Evolutionary conservation across 176 grass and related monocot species (phyloP).

Genomic region (Saccharum officinarum): DNA sequence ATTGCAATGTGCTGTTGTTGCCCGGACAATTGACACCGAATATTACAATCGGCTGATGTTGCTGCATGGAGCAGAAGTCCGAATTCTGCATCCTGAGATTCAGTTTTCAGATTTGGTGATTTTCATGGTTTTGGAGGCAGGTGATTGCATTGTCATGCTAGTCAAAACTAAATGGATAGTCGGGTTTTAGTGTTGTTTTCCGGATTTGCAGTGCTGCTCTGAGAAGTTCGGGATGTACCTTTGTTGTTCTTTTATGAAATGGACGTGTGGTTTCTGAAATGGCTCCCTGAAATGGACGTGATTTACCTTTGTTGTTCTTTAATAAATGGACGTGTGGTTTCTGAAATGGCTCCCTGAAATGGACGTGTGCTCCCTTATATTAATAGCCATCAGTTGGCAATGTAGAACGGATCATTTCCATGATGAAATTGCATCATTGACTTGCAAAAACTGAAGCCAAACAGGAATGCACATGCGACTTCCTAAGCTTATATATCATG

Average conservation of each 20-base stretch:
- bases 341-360: too few species aligned
- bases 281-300: too few species aligned
- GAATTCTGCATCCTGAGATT: neutral
- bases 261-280: neutral
- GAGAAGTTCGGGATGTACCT: neutral
- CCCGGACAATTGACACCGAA: neutral
- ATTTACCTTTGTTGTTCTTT: too few species aligned
- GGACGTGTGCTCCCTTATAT: neutral
- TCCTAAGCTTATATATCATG: neutral
- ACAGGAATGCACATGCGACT: neutral
- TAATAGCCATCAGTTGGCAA: neutral
- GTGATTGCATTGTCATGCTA: neutral
- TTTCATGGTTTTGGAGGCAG: neutral
- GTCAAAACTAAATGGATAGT: neutral
- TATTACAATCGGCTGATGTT: neutral
- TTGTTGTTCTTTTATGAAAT: neutral
- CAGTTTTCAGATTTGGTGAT: neutral
- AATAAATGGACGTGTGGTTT: too few species aligned
- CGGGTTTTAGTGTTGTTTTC: neutral
- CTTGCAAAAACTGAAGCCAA: neutral
- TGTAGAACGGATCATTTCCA: neutral
- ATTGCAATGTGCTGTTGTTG: neutral
- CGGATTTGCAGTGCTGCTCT: neutral
- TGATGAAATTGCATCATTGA: neutral
- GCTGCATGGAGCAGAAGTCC: neutral